Conservation (phyloP, 306 rosid genomes). For the Sindora glabra region DNA sequence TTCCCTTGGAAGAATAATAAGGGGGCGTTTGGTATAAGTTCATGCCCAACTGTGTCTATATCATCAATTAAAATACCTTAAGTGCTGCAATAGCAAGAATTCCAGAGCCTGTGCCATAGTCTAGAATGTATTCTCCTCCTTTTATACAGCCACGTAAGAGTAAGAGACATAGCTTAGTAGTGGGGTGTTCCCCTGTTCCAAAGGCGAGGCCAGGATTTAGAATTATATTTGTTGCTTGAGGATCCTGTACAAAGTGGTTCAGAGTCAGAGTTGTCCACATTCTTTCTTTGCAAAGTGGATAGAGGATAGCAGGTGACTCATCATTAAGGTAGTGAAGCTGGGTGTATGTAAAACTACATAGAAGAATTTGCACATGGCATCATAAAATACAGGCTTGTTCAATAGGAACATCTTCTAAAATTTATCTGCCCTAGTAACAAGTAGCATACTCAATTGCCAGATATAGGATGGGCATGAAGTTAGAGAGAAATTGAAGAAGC, state of each 20-base stretch:
- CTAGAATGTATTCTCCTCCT: constrained; percentile 76
- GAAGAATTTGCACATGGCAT: not conserved
- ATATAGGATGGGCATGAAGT: not conserved
- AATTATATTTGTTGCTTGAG: constrained; percentile 69
- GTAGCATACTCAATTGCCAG: not conserved
- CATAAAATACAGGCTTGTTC: not conserved
- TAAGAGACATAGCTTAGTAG: constrained; percentile 72
- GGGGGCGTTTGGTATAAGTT: constrained; percentile 4
- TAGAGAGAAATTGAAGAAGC: not conserved
- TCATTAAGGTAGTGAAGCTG: too few species aligned
- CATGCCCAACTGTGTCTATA: not conserved
- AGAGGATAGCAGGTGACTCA: too few species aligned
- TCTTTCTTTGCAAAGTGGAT: not conserved
- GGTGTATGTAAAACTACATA: not conserved
- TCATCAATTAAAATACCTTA: constrained; percentile 46
- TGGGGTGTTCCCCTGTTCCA: constrained; percentile 90
- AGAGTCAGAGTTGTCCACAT: not conserved
- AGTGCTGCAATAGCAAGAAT: constrained; percentile 84
- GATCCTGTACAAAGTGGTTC: constrained; percentile 36
- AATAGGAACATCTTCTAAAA: not conserved
- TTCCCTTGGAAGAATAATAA: too few species aligned
- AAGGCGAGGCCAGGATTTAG: constrained; percentile 80
- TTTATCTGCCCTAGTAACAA: not conserved
- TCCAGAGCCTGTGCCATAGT: constrained; percentile 95
- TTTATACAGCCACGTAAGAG: constrained; percentile 47